Percentiles rank a stretch among this genome's conserved stretches.
These are phyloP conservation scores for Trametes meyenii DNA, from an alignment of 768 basidiomycete species.

Conservation along the genomic window DNA sequence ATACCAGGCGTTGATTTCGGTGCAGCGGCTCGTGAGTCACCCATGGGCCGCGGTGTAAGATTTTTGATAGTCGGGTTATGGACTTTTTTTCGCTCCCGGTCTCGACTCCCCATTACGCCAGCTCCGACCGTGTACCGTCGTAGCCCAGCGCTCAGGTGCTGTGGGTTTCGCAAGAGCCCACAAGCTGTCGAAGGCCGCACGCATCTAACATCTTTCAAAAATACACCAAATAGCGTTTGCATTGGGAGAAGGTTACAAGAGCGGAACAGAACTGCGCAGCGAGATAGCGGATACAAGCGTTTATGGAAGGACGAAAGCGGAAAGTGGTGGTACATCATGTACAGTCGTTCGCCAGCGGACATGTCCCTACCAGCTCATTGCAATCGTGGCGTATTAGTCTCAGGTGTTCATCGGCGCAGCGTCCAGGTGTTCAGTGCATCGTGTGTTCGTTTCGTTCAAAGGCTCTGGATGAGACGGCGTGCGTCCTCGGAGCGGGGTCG, in stretches of 20 bases:
- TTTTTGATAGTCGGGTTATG: neutral
- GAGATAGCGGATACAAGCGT: neutral
- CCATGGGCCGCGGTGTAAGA: conserved; percentile 67
- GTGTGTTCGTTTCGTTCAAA: neutral
- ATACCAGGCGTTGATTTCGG: conserved; percentile 88
- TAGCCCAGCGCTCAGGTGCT: no score
- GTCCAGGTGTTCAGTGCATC: neutral
- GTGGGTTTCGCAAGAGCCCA: no score
- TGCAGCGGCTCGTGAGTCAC: conserved; percentile 90
- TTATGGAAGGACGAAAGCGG: neutral
- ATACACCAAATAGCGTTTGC: neutral
- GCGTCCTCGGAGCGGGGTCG: conserved; percentile 15
- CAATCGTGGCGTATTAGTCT: neutral
- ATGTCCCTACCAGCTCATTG: neutral
- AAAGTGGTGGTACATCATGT: neutral
- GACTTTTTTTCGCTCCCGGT: conserved; percentile 1
- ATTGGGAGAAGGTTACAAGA: neutral
- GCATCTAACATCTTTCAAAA: neutral
- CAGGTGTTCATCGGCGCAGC: neutral
- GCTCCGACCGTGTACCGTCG: neutral
- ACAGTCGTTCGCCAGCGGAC: neutral
- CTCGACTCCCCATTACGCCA: neutral
- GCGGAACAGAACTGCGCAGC: neutral
- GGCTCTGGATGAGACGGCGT: conserved; percentile 7
- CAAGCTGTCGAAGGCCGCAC: no score